Percentiles rank a stretch among this genome's conserved stretches.
These are phyloP conservation scores for Eucalyptus sideroxylon DNA, from an alignment of 345 rosid species.

Conservation along the genomic window DNA sequence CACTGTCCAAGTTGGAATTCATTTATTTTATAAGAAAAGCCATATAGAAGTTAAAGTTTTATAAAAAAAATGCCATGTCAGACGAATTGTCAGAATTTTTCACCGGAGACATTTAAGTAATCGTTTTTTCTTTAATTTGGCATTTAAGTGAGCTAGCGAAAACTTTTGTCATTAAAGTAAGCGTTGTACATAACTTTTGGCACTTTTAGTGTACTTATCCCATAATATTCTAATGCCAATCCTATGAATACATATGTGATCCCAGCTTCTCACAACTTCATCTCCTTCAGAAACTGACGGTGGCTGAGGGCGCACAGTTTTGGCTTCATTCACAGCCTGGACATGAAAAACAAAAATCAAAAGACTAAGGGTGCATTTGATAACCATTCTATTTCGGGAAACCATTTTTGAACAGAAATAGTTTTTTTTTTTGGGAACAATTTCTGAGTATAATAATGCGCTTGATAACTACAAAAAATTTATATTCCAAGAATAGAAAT, in stretches of 20 bases:
- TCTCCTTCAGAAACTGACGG: neutral
- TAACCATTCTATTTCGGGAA: too few species aligned
- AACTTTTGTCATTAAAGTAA: too few species aligned
- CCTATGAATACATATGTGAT: constrained; percentile 28
- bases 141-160: too few species aligned
- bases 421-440: accelerated
- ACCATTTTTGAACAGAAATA: too few species aligned
- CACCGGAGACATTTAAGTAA: accelerated
- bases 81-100: too few species aligned
- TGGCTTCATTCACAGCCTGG: constrained; percentile 34
- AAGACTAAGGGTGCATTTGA: neutral
- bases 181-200: accelerated
- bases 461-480: too few species aligned
- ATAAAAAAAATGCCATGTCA: neutral
- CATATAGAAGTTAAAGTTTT: neutral
- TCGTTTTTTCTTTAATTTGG: too few species aligned
- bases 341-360: neutral
- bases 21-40: too few species aligned
- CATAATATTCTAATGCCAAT: constrained; percentile 37
- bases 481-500: too few species aligned
- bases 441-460: too few species aligned
- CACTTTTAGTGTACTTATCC: too few species aligned
- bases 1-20: neutral
- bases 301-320: constrained; percentile 1
- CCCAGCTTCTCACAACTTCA: constrained; percentile 7